These are phyloP conservation scores for Umbelopsis isabellina DNA, from an alignment of 192 early-diverging fungal genomes.

Conservation along the genomic window DNA sequence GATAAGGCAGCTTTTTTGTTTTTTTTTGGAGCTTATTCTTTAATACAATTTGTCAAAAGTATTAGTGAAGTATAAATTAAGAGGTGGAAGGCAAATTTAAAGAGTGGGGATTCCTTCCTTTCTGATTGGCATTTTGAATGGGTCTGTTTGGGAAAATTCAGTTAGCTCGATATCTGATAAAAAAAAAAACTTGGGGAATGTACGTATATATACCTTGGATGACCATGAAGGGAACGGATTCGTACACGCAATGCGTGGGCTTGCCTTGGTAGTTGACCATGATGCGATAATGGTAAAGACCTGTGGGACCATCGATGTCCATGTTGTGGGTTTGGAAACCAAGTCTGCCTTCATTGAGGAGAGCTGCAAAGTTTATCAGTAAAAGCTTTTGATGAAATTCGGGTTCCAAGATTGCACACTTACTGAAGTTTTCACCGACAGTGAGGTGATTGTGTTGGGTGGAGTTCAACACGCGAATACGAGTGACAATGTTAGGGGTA, in stretches of 20 bases:
- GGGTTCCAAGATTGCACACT: neutral
- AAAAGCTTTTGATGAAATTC: neutral
- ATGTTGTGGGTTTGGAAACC: constrained; percentile 27
- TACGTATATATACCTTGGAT: constrained; percentile 29
- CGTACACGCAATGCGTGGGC: constrained; percentile 35
- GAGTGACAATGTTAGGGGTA: constrained; percentile 37
- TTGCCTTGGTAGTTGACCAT: constrained; percentile 39
- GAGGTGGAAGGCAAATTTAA: no score
- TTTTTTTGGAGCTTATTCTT: no score
- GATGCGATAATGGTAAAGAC: constrained; percentile 41
- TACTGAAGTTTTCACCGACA: constrained; percentile 40
- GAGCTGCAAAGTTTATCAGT: constrained; percentile 15
- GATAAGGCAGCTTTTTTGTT: no score
- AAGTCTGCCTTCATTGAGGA: constrained; percentile 28
- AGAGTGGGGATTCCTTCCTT: neutral
- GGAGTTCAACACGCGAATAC: constrained; percentile 40
- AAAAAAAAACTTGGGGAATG: neutral
- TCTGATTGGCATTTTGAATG: constrained; percentile 9
- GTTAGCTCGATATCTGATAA: neutral
- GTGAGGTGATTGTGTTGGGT: constrained; percentile 42
- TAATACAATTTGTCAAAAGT: no score
- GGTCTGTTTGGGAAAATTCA: constrained; percentile 11
- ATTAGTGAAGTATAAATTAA: no score
- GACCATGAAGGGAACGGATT: constrained; percentile 41
- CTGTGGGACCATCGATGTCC: constrained; percentile 29